Base-by-base conservation (phyloP, 768 basidiomycete species). In the Hysterangium stoloniferum region DNA sequence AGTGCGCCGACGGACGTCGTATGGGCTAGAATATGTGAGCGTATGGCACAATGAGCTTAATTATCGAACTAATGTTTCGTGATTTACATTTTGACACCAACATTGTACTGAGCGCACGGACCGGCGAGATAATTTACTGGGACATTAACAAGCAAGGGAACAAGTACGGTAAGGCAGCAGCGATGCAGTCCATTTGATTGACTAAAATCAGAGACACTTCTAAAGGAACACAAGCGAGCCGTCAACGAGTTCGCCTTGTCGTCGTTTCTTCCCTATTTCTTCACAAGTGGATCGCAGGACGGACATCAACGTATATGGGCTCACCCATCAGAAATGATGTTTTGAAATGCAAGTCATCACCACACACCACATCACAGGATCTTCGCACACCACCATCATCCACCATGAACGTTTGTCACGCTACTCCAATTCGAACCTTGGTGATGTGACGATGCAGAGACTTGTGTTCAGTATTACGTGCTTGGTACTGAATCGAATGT, bases 91-190 rank as follows among this genome's bases (percentile, higher is more conserved):
- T 79, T 66, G 79, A 69, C 61, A 79, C 81, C 63, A 90, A 89
- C 66, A 78, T 89, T 43, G 63, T 90, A 19, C 89, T 86, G 2
- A 86, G 86, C 59, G 84, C 84, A 1, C 70, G 83, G 13, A 89
- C 86, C 55, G 87, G 87, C 1, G 87, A 89, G 47, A 74, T 90
- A 32, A 84, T 88, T 27, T 77, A 88, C 72, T 90, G 87, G 87
- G 86, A 89, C 61, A 56, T 88, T 25, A 77, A 81, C 57, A 84
- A 80, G 62, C 64, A 73, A 19, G 82, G 84, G 3, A 75, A 77
- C 35, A 89, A 88, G 66, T 85, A 78, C 57, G 86, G 86, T 89
- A 58, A 44, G 75, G 62, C 56, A n/a, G n/a, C n/a, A n/a, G 32
- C 45, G 28, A 36, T 48, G 20, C 33, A 53, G 19, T n/a, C n/a